Conservation (phyloP, 75 land plant species). For the Pseudotsuga menziesii region DNA sequence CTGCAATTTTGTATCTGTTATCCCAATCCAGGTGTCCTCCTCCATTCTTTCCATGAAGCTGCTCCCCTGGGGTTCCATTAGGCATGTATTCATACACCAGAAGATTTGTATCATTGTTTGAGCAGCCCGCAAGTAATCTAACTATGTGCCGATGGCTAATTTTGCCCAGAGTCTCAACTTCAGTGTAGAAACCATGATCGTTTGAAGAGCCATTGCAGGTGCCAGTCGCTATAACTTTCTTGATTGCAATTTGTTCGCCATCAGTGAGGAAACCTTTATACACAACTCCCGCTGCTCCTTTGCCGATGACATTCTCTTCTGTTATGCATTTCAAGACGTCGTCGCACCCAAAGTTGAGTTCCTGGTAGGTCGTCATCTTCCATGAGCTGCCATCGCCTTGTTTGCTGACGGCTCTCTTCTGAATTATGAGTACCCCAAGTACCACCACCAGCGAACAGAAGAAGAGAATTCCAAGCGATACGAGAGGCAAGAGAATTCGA, state of each 20-base stretch:
- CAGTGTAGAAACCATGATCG: too few relatives aligned
- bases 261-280: constrained; percentile 64
- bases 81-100: too few relatives aligned
- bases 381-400: constrained; percentile 19
- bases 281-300: constrained; percentile 77
- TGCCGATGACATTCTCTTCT: constrained; percentile 65
- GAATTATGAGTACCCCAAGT: constrained; percentile 19
- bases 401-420: constrained; percentile 14
- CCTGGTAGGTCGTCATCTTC: constrained; percentile 66
- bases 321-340: constrained; percentile 34
- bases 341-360: constrained; percentile 36
- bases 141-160: too few relatives aligned
- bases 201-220: too few relatives aligned
- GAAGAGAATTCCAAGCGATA: constrained; percentile 47
- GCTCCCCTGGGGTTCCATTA: too few relatives aligned
- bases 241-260: constrained; percentile 73
- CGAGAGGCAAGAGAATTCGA: neutral
- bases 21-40: too few relatives aligned
- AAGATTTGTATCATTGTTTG: too few relatives aligned
- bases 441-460: constrained; percentile 32
- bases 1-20: too few relatives aligned
- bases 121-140: too few relatives aligned
- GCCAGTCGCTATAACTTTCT: constrained; percentile 42
- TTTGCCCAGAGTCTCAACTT: too few relatives aligned
- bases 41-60: too few relatives aligned